Evolutionary conservation across 306 rosid genomes (phyloP), one percentile per base, ranked within the genome.

Genomic region (Datisca glomerata): DNA sequence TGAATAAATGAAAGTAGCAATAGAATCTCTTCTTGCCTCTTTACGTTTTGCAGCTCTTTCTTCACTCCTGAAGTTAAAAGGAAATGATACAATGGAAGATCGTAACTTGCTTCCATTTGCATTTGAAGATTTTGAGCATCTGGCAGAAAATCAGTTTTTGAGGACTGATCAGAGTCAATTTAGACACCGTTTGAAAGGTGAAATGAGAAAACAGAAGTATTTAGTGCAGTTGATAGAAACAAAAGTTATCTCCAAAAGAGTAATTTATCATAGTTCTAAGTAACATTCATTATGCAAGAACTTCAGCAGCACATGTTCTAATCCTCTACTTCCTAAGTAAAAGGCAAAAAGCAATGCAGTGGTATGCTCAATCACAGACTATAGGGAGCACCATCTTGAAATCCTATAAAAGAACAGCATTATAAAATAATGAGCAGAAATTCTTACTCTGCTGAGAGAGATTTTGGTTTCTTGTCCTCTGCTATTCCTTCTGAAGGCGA

Each of bases 21-120:
- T 2, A 18, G 61, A 33, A n/a, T 50, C 18, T 45, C 61, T 35
- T 51, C 74, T 70, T 71, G 48, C 98, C 81, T 91, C 93, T 70
- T 71, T 84, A 37, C 92, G 82, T 53, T 91, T 91, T 49, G 61
- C 80, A 41, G 76, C 98, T 75, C 98, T 80, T 71, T 81, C 94
- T 56, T 80, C 92, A 64, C 84, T 91, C 74, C 55, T 75, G 60
- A 89, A 67, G 55, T 49, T 85, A 49, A 84, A 91, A 37, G 96
- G 86, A 17, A 67, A 54, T 41, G 66, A 43, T 49, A 12, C 36
- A 21, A 76, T 71, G 29, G 72, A 48, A 51, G 79, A 4, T 40
- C 49, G 66, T 33, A 55, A 56, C 49, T 47, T 77, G 61, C 46
- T 56, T 49, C 60, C 59, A 52, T 51, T 53, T 65, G 67, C 55